Evolutionary conservation across 2,329 filamentous ascomycete species (phyloP), one percentile per base, ranked within the genome.

Genomic region (Coniella vitis): DNA sequence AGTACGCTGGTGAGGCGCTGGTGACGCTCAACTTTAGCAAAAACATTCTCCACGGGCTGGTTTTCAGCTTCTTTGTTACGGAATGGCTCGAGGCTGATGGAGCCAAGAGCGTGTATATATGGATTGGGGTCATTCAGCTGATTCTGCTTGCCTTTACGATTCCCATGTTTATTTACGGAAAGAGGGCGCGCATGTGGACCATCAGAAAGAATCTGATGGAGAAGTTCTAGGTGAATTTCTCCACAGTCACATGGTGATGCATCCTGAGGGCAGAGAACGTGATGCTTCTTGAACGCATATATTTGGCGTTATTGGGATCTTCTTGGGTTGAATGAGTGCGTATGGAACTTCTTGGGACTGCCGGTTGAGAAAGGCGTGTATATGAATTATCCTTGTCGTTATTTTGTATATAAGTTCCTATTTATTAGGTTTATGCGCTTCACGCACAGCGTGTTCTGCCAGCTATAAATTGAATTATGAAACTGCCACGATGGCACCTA

Each of bases 11-110:
- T 17, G 91, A 97, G 67, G 90, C 91, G 3, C 75, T 97, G 31
- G 93, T 97, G 13, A 96, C 91, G 17, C 72, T 97, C 57, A 97
- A 96, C 61, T 93, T 96, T 61, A 83, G 81, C 68, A 97, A 97
- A 74, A 97, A 96, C 62, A 78, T 96, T 48, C 79, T 96, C 21
- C 91, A 97, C 59, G 91, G 91, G 0, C 72, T 97, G 46, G 76
- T 95, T 0, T 97, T 95, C 62, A 81, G 87, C 52, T 71, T 96
- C 43, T 96, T 97, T 64, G 87, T 95, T 57, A 87, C 87, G 4
- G 73, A 79, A 47, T 97, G 91, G 91, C 72, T 97, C 19, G 77
- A 86, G 29, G 63, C 67, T 1, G 83, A 89, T 49, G 90, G 91
- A 0, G 75, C 86, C 10, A 88, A 85, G 67, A 75, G 70, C 10